These are phyloP conservation scores for Penicillium olsonii DNA, from an alignment of 2,329 filamentous ascomycete genomes.

Conservation along the genomic window DNA sequence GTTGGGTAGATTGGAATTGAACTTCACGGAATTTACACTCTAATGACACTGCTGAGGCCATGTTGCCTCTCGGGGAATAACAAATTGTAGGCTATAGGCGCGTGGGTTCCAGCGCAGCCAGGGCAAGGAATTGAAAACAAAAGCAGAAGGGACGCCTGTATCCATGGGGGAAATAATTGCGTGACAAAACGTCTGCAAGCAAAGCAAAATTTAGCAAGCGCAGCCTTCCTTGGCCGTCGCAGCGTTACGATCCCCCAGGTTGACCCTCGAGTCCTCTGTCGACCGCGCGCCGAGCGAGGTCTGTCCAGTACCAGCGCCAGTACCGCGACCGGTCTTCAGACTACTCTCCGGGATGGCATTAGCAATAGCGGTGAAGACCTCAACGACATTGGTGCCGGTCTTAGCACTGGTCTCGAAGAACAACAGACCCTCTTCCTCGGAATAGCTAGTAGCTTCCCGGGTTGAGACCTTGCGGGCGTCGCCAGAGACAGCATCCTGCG, in stretches of 20 bases:
- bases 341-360: slow-evolving; percentile 98
- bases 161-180: slow-evolving; percentile 19
- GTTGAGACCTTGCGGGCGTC: slow-evolving; percentile 86
- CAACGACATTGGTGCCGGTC: slow-evolving; percentile 88
- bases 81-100: slow-evolving; percentile 7
- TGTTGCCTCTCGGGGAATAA: slow-evolving; percentile 5
- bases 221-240: slow-evolving; percentile 85
- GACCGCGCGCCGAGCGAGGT: slow-evolving; percentile 55
- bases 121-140: slow-evolving; percentile 4
- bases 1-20: neutral
- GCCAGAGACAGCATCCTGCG: slow-evolving; percentile 63
- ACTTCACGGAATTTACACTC: slow-evolving; percentile 8
- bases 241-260: slow-evolving; percentile 72
- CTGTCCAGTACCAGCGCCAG: slow-evolving; percentile 62
- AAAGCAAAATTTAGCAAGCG: slow-evolving; percentile 65
- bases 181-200: slow-evolving; percentile 7
- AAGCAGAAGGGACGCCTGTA: slow-evolving; percentile 19
- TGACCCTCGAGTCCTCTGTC: slow-evolving; percentile 67
- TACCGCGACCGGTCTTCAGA: slow-evolving; percentile 82
- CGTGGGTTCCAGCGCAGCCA: neutral
- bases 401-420: slow-evolving; percentile 99
- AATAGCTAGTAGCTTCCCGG: slow-evolving; percentile 89
- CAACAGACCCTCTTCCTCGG: slow-evolving; percentile 87
- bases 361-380: slow-evolving; percentile 97
- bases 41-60: slow-evolving; percentile 7